These are phyloP conservation scores for Copromyces sp. DNA, from an alignment of 495 filamentous ascomycete genomes.

Conservation along the genomic window DNA sequence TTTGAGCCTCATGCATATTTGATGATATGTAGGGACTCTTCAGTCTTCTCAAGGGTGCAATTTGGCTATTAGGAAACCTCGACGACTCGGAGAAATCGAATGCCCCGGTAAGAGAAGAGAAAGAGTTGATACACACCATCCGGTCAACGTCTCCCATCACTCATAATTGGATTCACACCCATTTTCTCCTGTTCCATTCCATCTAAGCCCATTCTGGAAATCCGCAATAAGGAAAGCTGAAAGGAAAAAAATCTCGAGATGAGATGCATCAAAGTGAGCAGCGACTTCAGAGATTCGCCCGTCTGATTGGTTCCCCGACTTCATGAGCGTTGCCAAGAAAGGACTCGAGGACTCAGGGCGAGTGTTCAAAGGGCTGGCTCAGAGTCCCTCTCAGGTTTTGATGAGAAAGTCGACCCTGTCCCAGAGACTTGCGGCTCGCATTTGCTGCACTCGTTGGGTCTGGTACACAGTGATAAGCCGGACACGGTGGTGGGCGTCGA, in stretches of 20 bases:
- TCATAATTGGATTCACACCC: neutral
- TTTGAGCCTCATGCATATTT: neutral
- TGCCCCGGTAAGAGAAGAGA: neutral
- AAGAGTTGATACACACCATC: neutral
- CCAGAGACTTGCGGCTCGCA: neutral
- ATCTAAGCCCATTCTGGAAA: neutral
- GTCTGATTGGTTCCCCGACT: neutral
- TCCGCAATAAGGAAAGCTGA: neutral
- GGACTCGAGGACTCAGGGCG: neutral
- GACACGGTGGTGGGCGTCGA: neutral
- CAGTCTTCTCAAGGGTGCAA: neutral
- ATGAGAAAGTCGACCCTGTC: neutral
- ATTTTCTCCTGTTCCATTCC: neutral
- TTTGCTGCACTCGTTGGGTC: neutral
- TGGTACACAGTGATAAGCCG: neutral
- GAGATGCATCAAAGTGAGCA: neutral
- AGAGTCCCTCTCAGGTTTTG: neutral
- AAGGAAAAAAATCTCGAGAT: neutral
- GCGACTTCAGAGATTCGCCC: neutral
- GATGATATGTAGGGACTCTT: neutral
- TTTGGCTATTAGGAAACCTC: neutral
- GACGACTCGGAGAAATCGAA: neutral
- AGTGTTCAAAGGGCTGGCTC: neutral
- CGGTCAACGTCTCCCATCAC: neutral
- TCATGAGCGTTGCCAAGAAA: neutral